These are phyloP conservation scores for Polygonum maritimum DNA, from an alignment of 148 eudicot species.

Conservation along the genomic window DNA sequence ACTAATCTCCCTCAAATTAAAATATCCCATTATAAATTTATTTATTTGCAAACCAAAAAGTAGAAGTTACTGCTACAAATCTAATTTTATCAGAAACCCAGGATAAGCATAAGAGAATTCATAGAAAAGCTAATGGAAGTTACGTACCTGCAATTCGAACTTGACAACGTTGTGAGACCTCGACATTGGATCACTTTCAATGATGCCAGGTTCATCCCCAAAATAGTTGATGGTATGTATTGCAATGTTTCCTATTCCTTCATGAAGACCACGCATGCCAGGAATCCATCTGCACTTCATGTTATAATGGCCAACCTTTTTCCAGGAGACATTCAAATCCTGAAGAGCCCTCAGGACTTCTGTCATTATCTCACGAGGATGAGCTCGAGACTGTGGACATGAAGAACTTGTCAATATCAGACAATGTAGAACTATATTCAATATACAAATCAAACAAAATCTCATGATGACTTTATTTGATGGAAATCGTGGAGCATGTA, in stretches of 20 bases:
- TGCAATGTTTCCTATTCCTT: slow-evolving; percentile 47
- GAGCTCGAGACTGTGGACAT: slow-evolving; percentile 66
- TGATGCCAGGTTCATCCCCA: slow-evolving; percentile 57
- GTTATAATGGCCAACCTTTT: slow-evolving; percentile 89
- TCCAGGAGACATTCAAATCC: slow-evolving; percentile 86
- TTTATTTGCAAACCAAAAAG: not conserved
- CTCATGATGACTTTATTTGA: not conserved
- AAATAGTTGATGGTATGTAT: slow-evolving; percentile 50
- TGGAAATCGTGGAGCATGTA: not conserved
- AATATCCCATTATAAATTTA: too few relatives aligned
- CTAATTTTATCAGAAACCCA: not conserved
- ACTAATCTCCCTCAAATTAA: too few relatives aligned
- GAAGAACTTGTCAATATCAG: not conserved
- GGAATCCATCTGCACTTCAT: slow-evolving; percentile 92
- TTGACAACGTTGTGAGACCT: slow-evolving; percentile 63
- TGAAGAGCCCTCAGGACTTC: slow-evolving; percentile 89
- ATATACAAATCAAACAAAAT: not conserved
- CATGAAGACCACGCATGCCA: slow-evolving; percentile 49
- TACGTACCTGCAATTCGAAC: slow-evolving; percentile 88
- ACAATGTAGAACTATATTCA: not conserved
- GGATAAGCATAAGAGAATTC: not conserved
- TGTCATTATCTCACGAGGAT: slow-evolving; percentile 86
- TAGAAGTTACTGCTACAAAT: not conserved
- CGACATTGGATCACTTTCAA: slow-evolving; percentile 40
- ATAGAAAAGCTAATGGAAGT: not conserved